Percentiles rank a stretch among this genome's conserved stretches.
Conservation (phyloP, 83 land plant genomes). For the Thuja plicata region DNA sequence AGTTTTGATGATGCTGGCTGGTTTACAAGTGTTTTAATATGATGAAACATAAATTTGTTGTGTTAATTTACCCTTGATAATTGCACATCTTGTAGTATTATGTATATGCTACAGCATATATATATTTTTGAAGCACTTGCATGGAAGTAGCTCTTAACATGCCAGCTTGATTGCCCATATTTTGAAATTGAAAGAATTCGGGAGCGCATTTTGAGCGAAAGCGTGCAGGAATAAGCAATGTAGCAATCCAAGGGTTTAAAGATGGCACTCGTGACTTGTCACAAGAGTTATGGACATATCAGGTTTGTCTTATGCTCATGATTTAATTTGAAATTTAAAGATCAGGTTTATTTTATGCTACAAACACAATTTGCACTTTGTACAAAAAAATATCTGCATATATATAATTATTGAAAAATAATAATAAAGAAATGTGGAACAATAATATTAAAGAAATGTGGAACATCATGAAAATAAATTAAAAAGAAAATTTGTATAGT, state of each 20-base stretch:
- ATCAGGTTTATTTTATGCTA: neutral
- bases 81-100: neutral
- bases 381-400: neutral
- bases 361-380: neutral
- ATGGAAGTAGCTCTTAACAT: neutral
- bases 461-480: neutral
- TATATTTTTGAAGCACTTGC: neutral
- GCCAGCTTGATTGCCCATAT: neutral
- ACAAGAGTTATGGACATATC: constrained; percentile 24
- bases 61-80: neutral
- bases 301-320: constrained; percentile 18
- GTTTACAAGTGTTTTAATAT: neutral
- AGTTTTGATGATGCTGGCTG: neutral
- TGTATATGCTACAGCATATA: neutral
- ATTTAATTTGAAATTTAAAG: no score
- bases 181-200: constrained; percentile 16
- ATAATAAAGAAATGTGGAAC: neutral
- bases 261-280: constrained; percentile 9
- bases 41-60: neutral
- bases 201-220: constrained; percentile 21
- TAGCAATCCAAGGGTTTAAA: neutral
- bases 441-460: neutral
- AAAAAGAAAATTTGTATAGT: neutral
- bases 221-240: constrained; percentile 22
- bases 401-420: neutral